Evolutionary conservation across 768 basidiomycete species (phyloP), one percentile per base, ranked within the genome.

Genomic region (Lanmaoa pseudosensibilis): DNA sequence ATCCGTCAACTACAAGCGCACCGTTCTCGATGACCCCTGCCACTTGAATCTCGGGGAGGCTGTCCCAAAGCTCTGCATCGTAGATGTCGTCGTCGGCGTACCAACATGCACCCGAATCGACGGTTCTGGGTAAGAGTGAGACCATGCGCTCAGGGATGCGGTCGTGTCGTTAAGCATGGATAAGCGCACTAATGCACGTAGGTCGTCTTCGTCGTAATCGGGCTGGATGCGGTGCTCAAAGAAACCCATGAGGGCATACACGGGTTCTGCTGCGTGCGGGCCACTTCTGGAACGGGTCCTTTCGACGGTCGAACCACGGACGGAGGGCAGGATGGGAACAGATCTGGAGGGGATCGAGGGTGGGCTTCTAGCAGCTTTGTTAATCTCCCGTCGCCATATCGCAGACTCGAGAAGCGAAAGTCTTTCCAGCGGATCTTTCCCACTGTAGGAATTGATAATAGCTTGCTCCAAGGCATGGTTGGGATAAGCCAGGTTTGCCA

Each of bases 101-200:
- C 64, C 64, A 65, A 23, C 63, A 50, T 5, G 60, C 54, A 0
- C 23, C 12, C 10, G 10, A 13, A 12, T 33, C 16, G 16, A 58
- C 50, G 2, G 13, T n/a, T 16, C 32, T 13, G 2, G 64, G 64
- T 2, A 65, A 46, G 34, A 65, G 52, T 6, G 64, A 65, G 5
- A 65, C 54, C 64, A 65, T 65, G 5, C 64, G 60, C 46, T 65
- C 64, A 2, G 55, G 57, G 19, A 65, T 61, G 8, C 64, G 63
- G 33, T 65, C 64, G 18, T 65, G 43, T 65, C 64, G 44, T 65
- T 65, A 23, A 60, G 64, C 64, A 65, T 65, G 7, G 64, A 65
- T 10, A 65, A 38, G 5, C 60, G 57, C 6, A 57, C 64, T 0
- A 65, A 57, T 38, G 64, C 64, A 3, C 46, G 64, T 2, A 59